These are phyloP conservation scores for Nitzschia putrida DNA, from an alignment of 108 stramenopile genomes.

Conservation along the genomic window DNA sequence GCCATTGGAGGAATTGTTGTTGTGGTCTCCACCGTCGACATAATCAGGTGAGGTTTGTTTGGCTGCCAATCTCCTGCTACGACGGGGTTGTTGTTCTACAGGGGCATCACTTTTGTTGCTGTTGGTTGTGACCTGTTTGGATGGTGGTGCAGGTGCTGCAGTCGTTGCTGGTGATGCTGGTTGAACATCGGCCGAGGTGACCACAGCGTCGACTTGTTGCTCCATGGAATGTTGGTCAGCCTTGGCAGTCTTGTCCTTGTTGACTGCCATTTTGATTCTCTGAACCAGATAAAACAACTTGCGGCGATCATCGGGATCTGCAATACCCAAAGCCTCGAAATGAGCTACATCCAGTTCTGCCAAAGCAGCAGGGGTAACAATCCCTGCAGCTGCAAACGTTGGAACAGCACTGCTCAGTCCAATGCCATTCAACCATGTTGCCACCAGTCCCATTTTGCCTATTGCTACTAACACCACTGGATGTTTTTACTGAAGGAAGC, in stretches of 20 bases:
- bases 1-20: conserved; percentile 1
- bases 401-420: conserved; percentile 63
- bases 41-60: conserved; percentile 2
- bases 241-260: conserved; percentile 20
- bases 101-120: conserved; percentile 8
- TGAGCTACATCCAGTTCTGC: conserved; percentile 70
- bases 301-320: conserved; percentile 70
- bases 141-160: too few species aligned
- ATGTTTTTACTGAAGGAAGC: too few species aligned
- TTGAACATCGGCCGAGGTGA: not conserved
- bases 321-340: conserved; percentile 76
- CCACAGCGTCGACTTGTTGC: conserved; percentile 42
- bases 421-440: conserved; percentile 74
- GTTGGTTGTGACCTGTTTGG: not conserved
- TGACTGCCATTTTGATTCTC: conserved; percentile 73
- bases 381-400: conserved; percentile 81
- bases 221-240: conserved; percentile 10
- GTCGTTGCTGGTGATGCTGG: too few species aligned
- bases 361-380: conserved; percentile 69
- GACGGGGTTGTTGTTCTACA: not conserved
- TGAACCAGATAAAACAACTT: conserved; percentile 86
- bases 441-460: conserved; percentile 47
- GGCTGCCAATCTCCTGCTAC: conserved; percentile 16
- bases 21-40: not conserved
- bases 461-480: not conserved